Evolutionary conservation across 345 rosid genomes (phyloP).

Genomic region (Aquilaria malaccensis): DNA sequence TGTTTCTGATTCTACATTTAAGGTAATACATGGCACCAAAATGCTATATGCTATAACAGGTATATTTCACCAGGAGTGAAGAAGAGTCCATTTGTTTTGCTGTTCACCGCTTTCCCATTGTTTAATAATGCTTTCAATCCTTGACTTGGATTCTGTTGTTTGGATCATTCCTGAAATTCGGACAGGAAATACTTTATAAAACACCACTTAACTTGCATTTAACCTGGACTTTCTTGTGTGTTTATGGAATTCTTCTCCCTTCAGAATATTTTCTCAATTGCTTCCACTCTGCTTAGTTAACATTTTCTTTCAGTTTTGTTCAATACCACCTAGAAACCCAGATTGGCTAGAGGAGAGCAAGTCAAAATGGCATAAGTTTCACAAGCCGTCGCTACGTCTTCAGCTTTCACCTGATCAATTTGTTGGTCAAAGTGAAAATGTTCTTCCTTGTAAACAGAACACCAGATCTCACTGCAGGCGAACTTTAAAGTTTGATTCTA

Average conservation of each 20-base stretch:
- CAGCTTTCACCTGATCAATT: constrained; percentile 29
- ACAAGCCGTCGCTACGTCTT: constrained; percentile 18
- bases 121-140: no score
- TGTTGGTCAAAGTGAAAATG: constrained; percentile 12
- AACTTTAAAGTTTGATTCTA: constrained; percentile 1
- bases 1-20: constrained; percentile 5
- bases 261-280: no score
- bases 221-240: no score
- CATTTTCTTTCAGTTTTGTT: constrained; percentile 25
- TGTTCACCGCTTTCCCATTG: background rate
- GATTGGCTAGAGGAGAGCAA: constrained; percentile 12
- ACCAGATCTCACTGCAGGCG: constrained; percentile 6
- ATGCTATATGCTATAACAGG: no score
- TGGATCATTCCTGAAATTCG: no score
- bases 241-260: no score
- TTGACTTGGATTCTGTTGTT: no score
- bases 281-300: no score
- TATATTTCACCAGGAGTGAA: no score
- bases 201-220: no score
- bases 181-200: no score
- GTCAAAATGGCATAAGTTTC: constrained; percentile 13
- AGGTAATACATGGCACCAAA: constrained; percentile 18
- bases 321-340: constrained; percentile 1
- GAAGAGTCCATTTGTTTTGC: background rate
- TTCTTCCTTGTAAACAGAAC: constrained; percentile 15